Percentiles rank a stretch among this genome's conserved stretches.
Evolutionary conservation across 176 grass and related monocot genomes (phyloP).

Genomic region (Olyra latifolia): DNA sequence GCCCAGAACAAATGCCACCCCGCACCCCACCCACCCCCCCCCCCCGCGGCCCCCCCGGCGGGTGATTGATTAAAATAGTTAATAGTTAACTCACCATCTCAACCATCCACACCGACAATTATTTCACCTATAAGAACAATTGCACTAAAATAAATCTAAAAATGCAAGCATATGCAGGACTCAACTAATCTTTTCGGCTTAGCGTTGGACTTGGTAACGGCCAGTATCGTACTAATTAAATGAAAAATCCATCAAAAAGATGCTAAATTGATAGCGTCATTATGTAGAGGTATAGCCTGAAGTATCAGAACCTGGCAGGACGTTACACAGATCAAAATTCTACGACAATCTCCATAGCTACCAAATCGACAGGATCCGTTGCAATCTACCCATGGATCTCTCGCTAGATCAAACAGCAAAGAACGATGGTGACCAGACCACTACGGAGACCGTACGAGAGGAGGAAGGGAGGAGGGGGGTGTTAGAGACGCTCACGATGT

Average conservation of each 20-base stretch:
- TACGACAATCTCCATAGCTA: constrained; percentile 3
- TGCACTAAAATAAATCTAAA: constrained; percentile 3
- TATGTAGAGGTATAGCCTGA: not conserved
- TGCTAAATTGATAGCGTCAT: not conserved
- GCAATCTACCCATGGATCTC: constrained; percentile 50
- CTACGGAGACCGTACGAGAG: not conserved
- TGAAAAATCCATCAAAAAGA: constrained; percentile 18
- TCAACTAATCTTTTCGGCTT: not conserved
- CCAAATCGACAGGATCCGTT: constrained; percentile 32
- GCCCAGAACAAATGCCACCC: not conserved
- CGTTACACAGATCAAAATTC: constrained; percentile 8
- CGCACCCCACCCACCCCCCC: too few relatives aligned
- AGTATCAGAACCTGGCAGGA: constrained; percentile 11
- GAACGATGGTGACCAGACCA: constrained; percentile 1
- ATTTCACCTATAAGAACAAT: not conserved
- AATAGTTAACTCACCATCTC: not conserved
- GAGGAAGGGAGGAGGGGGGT: not conserved
- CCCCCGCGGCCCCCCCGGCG: too few relatives aligned
- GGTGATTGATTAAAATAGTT: too few relatives aligned
- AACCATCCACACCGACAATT: not conserved
- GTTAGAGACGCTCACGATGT: constrained; percentile 58
- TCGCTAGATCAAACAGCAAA: constrained; percentile 36
- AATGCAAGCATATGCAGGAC: constrained; percentile 26
- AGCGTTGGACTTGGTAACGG: constrained; percentile 22
- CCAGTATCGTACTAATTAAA: constrained; percentile 30